Percentiles rank a stretch among this genome's conserved stretches.
These are phyloP conservation scores for Candida ortonii DNA, from an alignment of 805 yeast species.

Conservation along the genomic window DNA sequence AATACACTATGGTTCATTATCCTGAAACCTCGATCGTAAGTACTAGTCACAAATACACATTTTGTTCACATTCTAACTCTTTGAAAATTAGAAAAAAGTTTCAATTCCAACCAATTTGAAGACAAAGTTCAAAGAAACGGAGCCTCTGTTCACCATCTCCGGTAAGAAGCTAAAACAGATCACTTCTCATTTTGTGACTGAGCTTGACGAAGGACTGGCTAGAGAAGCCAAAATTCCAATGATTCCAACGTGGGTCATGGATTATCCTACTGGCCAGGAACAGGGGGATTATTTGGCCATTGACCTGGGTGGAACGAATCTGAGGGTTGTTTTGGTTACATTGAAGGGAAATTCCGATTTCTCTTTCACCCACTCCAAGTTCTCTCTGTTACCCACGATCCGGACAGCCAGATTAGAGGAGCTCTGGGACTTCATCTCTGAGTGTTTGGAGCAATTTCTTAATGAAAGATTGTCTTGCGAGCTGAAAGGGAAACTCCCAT, in stretches of 20 bases:
- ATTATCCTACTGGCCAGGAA: constrained; percentile 89
- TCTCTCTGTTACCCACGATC: constrained; percentile 69
- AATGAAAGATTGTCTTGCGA: constrained; percentile 57
- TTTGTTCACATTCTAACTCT: not conserved
- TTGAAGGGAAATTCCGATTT: constrained; percentile 81
- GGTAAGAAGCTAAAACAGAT: constrained; percentile 59
- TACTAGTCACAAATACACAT: constrained; percentile 1
- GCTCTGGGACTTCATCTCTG: constrained; percentile 84
- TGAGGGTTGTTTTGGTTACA: constrained; percentile 85
- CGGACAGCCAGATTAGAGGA: constrained; percentile 77
- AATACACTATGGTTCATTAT: constrained; percentile 20
- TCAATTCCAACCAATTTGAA: constrained; percentile 9
- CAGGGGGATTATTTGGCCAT: constrained; percentile 87
- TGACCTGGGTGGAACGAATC: constrained; percentile 96
- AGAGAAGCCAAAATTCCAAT: constrained; percentile 83
- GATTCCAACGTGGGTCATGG: constrained; percentile 97
- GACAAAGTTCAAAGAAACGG: constrained; percentile 46
- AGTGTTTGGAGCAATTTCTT: constrained; percentile 68
- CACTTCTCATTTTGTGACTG: constrained; percentile 71
- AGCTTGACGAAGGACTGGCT: constrained; percentile 78
- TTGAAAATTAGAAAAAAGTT: constrained; percentile 6
- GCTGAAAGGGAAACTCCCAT: constrained; percentile 61
- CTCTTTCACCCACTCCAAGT: constrained; percentile 84
- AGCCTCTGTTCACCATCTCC: constrained; percentile 59
- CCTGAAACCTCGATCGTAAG: constrained; percentile 13